Base-by-base conservation (phyloP, 768 basidiomycete genomes). In the Podaxis sp. region DNA sequence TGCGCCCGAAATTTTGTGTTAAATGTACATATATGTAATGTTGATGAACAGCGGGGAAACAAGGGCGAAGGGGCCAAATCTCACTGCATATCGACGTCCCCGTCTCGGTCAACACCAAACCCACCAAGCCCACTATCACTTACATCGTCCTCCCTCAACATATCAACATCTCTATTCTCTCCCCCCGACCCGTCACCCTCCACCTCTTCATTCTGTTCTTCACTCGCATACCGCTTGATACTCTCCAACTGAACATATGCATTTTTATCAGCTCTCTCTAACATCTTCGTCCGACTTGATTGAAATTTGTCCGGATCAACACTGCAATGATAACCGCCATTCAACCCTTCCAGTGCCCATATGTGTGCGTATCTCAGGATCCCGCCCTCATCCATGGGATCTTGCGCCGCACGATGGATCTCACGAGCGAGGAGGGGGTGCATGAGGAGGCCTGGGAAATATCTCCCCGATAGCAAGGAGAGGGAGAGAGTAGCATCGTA, bases 391-490 rank as follows among this genome's bases (percentile, higher is more conserved):
- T 77, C 75, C n/a, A 66, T 22, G 19, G 75, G 64, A 11, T 71
- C 67, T 38, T 71, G 61, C 47, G 82, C 67, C 12, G 82, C 82
- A 15, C 75, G 67, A 33, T 74, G 68, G 2, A 89, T 68, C 22
- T 66, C 67, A 3, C 74, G 71, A 12, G 72, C 72, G 19, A 93
- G 73, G 38, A 87, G 76, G 1, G 89, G 89, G 68, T 92, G 90
- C 22, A 76, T 69, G 24, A 93, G 79, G 38, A 94, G 77, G 5
- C 80, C 76, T 4, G 92, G 89, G 70, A 94, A 94, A 71, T 94
- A 94, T 59, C 93, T 80, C 36, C 93, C 93, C 36, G 85, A 85
- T 64, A 95, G 79, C 52, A 92, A 76, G 38, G 85, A 83, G 46
- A 93, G 77, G 2, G 85, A 85, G n/a, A 92, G 65, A 19, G 89